Conservation (phyloP, 805 yeast genomes). For the Saturnispora saitoi region DNA sequence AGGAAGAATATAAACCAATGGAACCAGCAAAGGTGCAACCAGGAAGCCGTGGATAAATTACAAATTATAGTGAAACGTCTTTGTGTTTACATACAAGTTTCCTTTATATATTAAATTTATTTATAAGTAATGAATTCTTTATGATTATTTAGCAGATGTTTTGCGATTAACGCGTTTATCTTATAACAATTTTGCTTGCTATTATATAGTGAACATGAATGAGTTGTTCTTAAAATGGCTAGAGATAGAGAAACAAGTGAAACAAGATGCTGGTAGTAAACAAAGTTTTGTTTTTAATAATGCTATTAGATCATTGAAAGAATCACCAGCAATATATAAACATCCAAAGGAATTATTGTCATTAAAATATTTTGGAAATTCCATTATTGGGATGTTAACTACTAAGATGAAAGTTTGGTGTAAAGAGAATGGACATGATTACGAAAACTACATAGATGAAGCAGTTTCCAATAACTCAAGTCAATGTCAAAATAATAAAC, state of each 20-base stretch:
- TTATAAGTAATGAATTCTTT: slow-evolving; percentile 23
- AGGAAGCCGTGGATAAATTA: not conserved
- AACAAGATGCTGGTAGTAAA: slow-evolving; percentile 5
- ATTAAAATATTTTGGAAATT: slow-evolving; percentile 66
- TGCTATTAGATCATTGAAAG: slow-evolving; percentile 47
- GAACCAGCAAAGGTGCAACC: slow-evolving; percentile 2
- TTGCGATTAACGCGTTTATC: not conserved
- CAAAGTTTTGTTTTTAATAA: slow-evolving; percentile 33
- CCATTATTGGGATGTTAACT: slow-evolving; percentile 46
- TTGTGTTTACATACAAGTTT: not conserved
- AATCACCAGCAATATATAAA: slow-evolving; percentile 35
- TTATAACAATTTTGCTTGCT: too few species aligned
- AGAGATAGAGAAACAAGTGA: slow-evolving; percentile 36
- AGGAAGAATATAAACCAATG: not conserved
- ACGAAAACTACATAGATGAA: not conserved
- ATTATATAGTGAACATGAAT: slow-evolving; percentile 27
- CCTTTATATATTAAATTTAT: not conserved
- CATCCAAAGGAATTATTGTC: slow-evolving; percentile 51
- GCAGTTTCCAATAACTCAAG: not conserved
- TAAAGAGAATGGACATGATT: slow-evolving; percentile 34
- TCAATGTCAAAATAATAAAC: not conserved
- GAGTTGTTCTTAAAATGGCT: slow-evolving; percentile 50
- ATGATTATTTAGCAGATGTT: not conserved
- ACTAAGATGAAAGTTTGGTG: slow-evolving; percentile 47
- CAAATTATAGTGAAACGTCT: too few species aligned